phyloP scores from a whole-genome alignment of 306 rosid species.

The Cucurbita ficifolia region DNA sequence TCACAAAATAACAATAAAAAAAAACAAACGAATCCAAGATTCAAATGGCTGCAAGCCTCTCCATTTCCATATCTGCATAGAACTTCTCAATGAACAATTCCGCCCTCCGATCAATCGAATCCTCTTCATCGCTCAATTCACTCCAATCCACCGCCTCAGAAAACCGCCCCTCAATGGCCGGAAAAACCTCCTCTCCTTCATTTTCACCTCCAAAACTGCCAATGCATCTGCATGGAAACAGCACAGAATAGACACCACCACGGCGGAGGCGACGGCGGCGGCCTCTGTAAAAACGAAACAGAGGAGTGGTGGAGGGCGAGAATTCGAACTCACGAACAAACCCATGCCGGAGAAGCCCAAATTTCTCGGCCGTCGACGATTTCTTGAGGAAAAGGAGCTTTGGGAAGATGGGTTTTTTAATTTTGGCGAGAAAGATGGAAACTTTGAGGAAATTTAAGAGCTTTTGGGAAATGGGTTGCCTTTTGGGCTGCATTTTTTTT shows the following conservation, averaged over 20 bases:
- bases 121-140: slow-evolving; percentile 30
- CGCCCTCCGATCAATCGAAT: slow-evolving; percentile 50
- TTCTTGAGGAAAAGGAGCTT: slow-evolving; percentile 25
- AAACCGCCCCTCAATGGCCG: slow-evolving; percentile 10
- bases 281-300: slow-evolving; percentile 14
- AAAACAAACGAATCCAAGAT: background rate
- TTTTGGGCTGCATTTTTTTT: slow-evolving; percentile 29
- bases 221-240: slow-evolving; percentile 28
- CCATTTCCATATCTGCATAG: slow-evolving; percentile 47
- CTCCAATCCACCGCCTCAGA: slow-evolving; percentile 22
- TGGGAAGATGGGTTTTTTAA: slow-evolving; percentile 27
- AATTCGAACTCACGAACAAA: slow-evolving; percentile 25
- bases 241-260: slow-evolving; percentile 20
- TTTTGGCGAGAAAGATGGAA: slow-evolving; percentile 21
- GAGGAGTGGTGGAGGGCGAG: slow-evolving; percentile 42
- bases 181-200: slow-evolving; percentile 10
- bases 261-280: background rate
- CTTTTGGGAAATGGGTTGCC: slow-evolving; percentile 20
- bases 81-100: slow-evolving; percentile 53
- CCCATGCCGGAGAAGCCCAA: slow-evolving; percentile 26
- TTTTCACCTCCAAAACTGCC: slow-evolving; percentile 17
- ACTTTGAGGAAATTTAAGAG: slow-evolving; percentile 21
- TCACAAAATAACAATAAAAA: background rate
- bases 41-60: slow-evolving; percentile 29
- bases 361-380: slow-evolving; percentile 11